phyloP scores from a whole-genome alignment of 352 stramenopile species.

The Thraustochytrium sp. region DNA sequence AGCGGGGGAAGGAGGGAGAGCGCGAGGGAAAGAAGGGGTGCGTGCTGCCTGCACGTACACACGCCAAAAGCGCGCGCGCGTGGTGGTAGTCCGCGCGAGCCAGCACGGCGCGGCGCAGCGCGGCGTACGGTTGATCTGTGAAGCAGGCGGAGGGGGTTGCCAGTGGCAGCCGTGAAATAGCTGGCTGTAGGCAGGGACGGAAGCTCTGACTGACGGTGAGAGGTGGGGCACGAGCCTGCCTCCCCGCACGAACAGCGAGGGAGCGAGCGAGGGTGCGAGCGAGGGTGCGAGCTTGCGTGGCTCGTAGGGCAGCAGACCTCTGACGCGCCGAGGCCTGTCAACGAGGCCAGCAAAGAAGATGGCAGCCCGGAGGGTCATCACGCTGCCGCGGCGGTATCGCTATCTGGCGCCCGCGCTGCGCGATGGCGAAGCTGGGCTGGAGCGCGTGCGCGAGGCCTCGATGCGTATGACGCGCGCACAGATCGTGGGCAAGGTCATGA shows the following conservation, averaged over 20 bases:
- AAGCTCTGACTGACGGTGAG: no score
- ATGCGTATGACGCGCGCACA: background rate
- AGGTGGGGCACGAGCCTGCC: background rate
- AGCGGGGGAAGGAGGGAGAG: no score
- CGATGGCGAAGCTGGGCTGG: background rate
- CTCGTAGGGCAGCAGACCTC: background rate
- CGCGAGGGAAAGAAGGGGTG: no score
- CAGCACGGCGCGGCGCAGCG: no score
- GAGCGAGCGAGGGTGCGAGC: background rate
- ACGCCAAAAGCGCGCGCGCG: no score
- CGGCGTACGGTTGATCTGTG: no score
- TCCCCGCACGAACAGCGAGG: background rate
- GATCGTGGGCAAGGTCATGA: background rate
- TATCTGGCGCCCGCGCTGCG: background rate
- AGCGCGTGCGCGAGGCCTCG: background rate
- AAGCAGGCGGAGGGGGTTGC: no score
- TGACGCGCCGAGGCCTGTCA: background rate
- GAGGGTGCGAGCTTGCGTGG: background rate
- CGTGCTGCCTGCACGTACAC: no score
- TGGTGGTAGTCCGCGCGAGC: no score
- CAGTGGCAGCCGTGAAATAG: no score
- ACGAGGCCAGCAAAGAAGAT: background rate
- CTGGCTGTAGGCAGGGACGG: no score
- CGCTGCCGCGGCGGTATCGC: background rate
- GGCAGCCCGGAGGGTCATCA: background rate